Evolutionary conservation across 768 basidiomycete genomes (phyloP).

Genomic region (Melanogaster broomeanus): DNA sequence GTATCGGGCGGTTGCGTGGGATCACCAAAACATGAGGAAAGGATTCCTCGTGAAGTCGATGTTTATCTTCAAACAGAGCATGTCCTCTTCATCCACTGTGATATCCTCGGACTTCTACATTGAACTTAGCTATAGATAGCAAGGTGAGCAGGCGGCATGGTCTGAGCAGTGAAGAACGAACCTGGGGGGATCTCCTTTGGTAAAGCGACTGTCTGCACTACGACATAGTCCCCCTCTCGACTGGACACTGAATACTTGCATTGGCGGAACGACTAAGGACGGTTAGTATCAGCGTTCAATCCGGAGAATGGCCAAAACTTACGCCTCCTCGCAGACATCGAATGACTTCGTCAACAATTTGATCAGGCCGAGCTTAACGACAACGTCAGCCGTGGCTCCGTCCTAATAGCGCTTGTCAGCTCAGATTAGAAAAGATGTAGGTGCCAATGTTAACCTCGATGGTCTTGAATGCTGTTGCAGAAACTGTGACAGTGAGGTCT

Average conservation of each 20-base stretch:
- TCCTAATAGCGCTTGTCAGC: conserved; percentile 52
- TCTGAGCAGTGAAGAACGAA: conserved; percentile 24
- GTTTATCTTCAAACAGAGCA: conserved; percentile 79
- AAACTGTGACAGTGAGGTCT: conserved; percentile 83
- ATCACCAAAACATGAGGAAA: conserved; percentile 31
- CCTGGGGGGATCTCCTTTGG: conserved; percentile 92
- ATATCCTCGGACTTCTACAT: conserved; percentile 66
- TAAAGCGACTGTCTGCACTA: conserved; percentile 80
- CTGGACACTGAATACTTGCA: conserved; percentile 80
- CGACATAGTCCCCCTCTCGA: conserved; percentile 69
- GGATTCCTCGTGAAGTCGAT: conserved; percentile 68
- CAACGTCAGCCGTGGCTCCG: conserved; percentile 87
- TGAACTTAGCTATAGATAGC: conserved; percentile 73
- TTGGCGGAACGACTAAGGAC: conserved; percentile 67
- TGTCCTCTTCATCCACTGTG: conserved; percentile 68
- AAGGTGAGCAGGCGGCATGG: conserved; percentile 4
- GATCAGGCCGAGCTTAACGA: conserved; percentile 91
- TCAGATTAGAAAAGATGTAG: not conserved
- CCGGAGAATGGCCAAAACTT: conserved; percentile 36
- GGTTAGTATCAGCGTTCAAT: conserved; percentile 2
- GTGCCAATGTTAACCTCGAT: conserved; percentile 58
- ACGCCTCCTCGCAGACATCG: conserved; percentile 95
- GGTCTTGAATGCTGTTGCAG: conserved; percentile 52
- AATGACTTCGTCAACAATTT: conserved; percentile 84
- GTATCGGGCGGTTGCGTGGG: not conserved